Conservation (phyloP, 176 grass and related monocot genomes). For the Rhipidocladum racemiflorum region DNA sequence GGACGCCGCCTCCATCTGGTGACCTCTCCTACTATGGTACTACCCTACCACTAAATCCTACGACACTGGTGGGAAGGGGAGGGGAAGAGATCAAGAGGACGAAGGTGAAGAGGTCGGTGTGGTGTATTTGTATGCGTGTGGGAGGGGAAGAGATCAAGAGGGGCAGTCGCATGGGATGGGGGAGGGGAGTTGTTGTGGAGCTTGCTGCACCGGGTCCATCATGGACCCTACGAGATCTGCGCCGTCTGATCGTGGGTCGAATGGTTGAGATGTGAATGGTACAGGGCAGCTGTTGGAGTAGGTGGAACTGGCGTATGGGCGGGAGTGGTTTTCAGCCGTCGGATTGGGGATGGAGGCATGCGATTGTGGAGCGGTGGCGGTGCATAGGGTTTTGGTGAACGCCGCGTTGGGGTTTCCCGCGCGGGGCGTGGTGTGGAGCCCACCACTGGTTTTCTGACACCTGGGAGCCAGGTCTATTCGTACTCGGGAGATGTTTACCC, state of each 20-base stretch:
- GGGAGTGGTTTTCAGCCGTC: fast-evolving
- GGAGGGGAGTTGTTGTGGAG: not conserved
- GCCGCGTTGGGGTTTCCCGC: conserved; percentile 20
- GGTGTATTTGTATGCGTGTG: not conserved
- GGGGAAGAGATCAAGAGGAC: no score
- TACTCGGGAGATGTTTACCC: not conserved
- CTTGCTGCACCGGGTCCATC: not conserved
- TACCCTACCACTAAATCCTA: conserved; percentile 32
- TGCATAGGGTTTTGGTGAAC: not conserved
- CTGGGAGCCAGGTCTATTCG: not conserved
- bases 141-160: no score
- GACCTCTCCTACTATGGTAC: not conserved
- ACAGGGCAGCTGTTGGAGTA: fast-evolving
- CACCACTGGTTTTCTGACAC: conserved; percentile 26
- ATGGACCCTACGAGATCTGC: fast-evolving
- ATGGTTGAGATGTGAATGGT: not conserved
- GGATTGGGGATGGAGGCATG: not conserved
- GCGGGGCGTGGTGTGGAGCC: not conserved
- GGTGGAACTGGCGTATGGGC: not conserved
- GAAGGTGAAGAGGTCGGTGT: not conserved
- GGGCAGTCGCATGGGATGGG: not conserved
- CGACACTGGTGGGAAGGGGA: not conserved
- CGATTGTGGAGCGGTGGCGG: not conserved
- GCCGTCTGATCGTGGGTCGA: not conserved
- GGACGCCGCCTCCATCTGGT: conserved; percentile 14